Evolutionary conservation across 768 basidiomycete genomes (phyloP).

Genomic region (Suillus ampliporus): DNA sequence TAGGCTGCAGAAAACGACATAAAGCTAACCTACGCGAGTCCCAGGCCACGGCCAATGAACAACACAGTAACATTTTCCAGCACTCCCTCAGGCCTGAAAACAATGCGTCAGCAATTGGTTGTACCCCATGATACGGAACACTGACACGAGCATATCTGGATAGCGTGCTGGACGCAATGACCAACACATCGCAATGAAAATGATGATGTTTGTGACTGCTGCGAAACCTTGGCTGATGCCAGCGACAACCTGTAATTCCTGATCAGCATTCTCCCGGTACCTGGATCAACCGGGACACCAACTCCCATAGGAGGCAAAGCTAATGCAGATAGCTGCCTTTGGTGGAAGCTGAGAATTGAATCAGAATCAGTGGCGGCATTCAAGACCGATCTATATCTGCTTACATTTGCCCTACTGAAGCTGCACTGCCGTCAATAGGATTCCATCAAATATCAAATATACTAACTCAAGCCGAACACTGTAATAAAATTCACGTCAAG

Average conservation of each 20-base stretch:
- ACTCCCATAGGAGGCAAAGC: conserved; percentile 26
- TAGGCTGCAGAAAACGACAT: background rate
- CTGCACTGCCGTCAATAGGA: conserved; percentile 18
- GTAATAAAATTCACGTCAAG: conserved; percentile 19
- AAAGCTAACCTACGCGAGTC: conserved; percentile 27
- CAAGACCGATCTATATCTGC: background rate
- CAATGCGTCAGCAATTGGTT: background rate
- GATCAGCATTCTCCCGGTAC: background rate
- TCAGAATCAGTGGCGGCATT: conserved; percentile 20
- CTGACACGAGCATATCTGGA: conserved; percentile 25
- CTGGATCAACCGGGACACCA: background rate
- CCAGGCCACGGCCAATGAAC: conserved; percentile 27
- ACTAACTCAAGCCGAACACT: conserved; percentile 38
- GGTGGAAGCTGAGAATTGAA: conserved; percentile 19
- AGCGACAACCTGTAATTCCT: conserved; percentile 17
- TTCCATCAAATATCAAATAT: background rate
- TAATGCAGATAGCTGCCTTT: conserved; percentile 29
- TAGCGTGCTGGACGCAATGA: conserved; percentile 25
- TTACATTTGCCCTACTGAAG: conserved; percentile 31
- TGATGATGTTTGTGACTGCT: conserved; percentile 17
- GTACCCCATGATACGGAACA: background rate
- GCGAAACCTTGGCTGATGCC: conserved; percentile 19
- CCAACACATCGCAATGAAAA: conserved; percentile 22
- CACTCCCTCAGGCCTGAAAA: conserved; percentile 19
- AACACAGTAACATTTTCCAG: conserved; percentile 5